Conservation (phyloP, 495 filamentous ascomycete genomes). For the Pseudoneurospora amorphoporcata region DNA sequence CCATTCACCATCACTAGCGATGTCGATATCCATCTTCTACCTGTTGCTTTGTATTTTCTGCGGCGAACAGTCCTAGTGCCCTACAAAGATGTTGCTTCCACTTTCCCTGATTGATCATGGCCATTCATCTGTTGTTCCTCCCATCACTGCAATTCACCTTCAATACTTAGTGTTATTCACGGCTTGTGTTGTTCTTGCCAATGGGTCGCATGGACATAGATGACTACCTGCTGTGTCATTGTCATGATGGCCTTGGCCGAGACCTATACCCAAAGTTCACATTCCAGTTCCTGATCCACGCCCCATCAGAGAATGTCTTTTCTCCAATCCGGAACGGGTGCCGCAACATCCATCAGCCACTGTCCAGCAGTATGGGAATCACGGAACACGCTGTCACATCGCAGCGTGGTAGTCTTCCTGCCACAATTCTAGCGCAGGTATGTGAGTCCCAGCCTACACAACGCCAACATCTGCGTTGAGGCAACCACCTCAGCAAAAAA, state of each 20-base stretch:
- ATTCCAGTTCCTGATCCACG: background rate
- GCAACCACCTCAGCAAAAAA: background rate
- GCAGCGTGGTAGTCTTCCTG: background rate
- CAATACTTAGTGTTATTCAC: background rate
- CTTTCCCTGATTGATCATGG: background rate
- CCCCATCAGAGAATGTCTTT: background rate
- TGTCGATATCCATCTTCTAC: background rate
- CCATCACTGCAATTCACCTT: background rate
- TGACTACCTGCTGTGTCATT: background rate
- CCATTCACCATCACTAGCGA: background rate
- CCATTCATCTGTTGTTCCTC: background rate
- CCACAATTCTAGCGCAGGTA: background rate
- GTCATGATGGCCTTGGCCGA: background rate
- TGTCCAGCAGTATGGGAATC: background rate
- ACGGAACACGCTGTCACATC: background rate
- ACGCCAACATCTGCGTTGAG: background rate
- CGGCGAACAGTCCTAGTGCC: background rate
- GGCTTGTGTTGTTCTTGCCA: background rate
- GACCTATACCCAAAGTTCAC: background rate
- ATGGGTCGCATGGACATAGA: background rate
- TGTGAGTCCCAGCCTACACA: background rate
- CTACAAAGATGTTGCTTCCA: background rate
- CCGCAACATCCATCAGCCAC: background rate
- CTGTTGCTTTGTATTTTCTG: background rate
- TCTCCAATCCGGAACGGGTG: background rate